Percentiles rank a stretch among this genome's conserved stretches.
These are phyloP conservation scores for Echium plantagineum DNA, from an alignment of 257 asterid species.

Conservation along the genomic window DNA sequence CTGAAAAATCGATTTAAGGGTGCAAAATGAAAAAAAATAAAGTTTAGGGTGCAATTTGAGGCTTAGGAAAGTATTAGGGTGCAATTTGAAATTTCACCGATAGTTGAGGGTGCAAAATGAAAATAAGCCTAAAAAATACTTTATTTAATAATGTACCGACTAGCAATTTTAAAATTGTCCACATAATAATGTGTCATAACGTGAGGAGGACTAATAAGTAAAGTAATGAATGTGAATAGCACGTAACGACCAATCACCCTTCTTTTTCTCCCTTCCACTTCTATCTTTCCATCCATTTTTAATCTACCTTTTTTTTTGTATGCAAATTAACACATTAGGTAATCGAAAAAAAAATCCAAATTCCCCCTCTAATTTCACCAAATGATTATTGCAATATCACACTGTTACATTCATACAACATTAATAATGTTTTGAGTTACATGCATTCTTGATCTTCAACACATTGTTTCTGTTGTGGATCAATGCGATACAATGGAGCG, in stretches of 20 bases:
- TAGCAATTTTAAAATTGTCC: background rate
- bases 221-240: too few relatives aligned
- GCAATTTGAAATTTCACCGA: too few relatives aligned
- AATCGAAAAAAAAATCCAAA: background rate
- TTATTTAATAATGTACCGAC: too few relatives aligned
- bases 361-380: background rate
- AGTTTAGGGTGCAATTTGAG: too few relatives aligned
- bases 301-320: background rate
- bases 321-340: too few relatives aligned
- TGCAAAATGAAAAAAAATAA: too few relatives aligned
- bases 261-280: conserved; percentile 56
- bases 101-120: too few relatives aligned
- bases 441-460: conserved; percentile 4
- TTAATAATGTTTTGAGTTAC: conserved; percentile 7
- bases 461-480: background rate
- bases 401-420: background rate
- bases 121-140: too few relatives aligned
- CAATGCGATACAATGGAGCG: conserved; percentile 38
- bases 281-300: conserved; percentile 20
- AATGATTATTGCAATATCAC: too few relatives aligned
- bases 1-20: too few relatives aligned
- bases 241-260: conserved; percentile 22
- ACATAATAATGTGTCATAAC: background rate
- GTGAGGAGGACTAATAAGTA: conserved; percentile 23
- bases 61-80: too few relatives aligned